Evolutionary conservation across 306 rosid species (phyloP), one percentile per base, ranked within the genome.

Genomic region (Sophora flavescens): DNA sequence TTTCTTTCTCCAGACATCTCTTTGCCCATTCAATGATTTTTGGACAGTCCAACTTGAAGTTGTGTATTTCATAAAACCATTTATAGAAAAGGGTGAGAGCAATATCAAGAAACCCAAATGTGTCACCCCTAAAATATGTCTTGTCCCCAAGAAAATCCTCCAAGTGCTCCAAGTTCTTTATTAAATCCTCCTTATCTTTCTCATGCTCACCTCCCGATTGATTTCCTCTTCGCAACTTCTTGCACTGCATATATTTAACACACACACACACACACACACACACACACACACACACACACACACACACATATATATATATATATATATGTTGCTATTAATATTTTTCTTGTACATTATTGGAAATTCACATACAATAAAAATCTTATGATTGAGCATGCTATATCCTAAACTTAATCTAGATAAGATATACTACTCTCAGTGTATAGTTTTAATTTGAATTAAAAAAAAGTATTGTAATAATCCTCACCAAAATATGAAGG

Each of bases 101-200:
- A 22, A 22, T 22, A 22, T 22, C 22, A 22, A 22, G 22, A 22
- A 22, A 22, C 22, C 22, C 86, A 80, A 89, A 78, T 16, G 68
- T 68, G 26, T 80, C 79, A 4, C 86, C 93, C 36, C 86, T 87
- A 68, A 89, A 82, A 63, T 80, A 86, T 30, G 78, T 64, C 54
- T 86, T 82, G 38, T 83, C 81, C 14, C 90, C 86, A 8, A 86
- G 85, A 71, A 45, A 70, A 56, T 57, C 83, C 52, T 89, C 93
- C 48, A 89, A 9, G 62, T 30, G 59, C 78, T 84, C 84, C 65
- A 86, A 59, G 57, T 53, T 52, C 72, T 72, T 82, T 14, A 68
- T 9, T 2, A 86, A 76, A 5, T 86, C 83, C 54, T 68, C 64
- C 79, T 78, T 89, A 5, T 70, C 80, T 38, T 30, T 44, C 76